These are phyloP conservation scores for Physaria fendleri DNA, from an alignment of 345 rosid genomes.

Conservation along the genomic window DNA sequence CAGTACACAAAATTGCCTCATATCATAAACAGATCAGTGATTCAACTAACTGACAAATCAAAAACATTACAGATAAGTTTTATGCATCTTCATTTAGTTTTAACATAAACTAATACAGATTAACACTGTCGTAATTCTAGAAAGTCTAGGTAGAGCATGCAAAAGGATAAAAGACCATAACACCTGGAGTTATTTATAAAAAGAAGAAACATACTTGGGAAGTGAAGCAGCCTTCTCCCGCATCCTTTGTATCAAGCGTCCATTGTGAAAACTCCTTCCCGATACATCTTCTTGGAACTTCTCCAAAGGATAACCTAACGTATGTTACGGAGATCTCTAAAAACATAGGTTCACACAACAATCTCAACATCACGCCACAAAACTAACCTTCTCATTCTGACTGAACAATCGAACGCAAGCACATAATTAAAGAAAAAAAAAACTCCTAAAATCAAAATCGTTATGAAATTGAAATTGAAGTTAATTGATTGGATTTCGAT, in stretches of 20 bases:
- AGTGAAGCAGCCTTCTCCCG: constrained; percentile 43
- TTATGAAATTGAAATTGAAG: too few relatives aligned
- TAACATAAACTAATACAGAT: neutral
- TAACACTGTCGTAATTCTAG: neutral
- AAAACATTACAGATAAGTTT: neutral
- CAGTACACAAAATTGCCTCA: neutral
- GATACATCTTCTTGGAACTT: constrained; percentile 42
- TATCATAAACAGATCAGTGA: neutral
- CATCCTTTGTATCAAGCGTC: constrained; percentile 47
- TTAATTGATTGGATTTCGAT: too few relatives aligned
- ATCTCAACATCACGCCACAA: too few relatives aligned
- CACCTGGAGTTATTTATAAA: neutral
- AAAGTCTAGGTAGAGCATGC: neutral
- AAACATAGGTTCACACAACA: too few relatives aligned
- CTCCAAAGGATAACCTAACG: constrained; percentile 47
- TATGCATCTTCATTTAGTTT: neutral
- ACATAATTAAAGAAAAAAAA: too few relatives aligned
- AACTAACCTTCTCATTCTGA: too few relatives aligned
- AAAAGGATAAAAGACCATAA: neutral
- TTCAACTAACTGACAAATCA: neutral
- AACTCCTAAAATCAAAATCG: too few relatives aligned
- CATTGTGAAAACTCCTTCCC: constrained; percentile 49
- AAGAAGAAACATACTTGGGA: constrained; percentile 25
- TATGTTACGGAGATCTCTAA: too few relatives aligned
- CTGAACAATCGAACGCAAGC: too few relatives aligned